Base-by-base conservation (phyloP, 1,284 basidiomycete species). In the Anthracocystis walkeri region DNA sequence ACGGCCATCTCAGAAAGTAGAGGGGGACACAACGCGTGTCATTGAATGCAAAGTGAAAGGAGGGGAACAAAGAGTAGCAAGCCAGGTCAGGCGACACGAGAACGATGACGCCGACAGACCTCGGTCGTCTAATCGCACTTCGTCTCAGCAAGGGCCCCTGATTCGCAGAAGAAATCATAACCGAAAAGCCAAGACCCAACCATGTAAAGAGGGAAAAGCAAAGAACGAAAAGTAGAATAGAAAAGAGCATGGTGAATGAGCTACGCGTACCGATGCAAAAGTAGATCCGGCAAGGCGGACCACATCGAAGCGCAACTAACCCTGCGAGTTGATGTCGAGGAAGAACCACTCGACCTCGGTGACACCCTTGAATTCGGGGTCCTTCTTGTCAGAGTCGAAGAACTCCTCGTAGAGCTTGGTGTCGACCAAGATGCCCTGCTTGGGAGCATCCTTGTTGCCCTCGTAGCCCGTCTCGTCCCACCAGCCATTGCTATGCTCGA, bases 321-420 rank as follows among this genome's bases (percentile, higher is more conserved):
- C 44, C 11, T 46, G 0, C n/a, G 62, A 66, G 72, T 75, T 75
- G 63, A 75, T 53, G 66, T 75, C 72, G 63, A 62, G 59, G 59
- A 69, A 75, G 72, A 75, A 75, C 72, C 72, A 75, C 40, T 69
- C 66, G 50, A 63, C 60, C 11, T 49, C 16, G 16, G 14, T 8
- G 27, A 35, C 16, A 10, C 10, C n/a, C 38, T 40, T 42, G n/a
- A 41, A 42, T 56, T 29, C 56, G 29, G 33, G 23, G 48, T 41
- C 42, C 25, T 64, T 23, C n/a, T 62, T n/a, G 35, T n/a, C 21
- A 51, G 57, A 53, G 60, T 62, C 40, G 54, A 67, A 50, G 57
- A 72, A 65, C 61, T 71, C 25, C 14, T 21, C 23, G 64, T 55
- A 72, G 27, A 76, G 49, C n/a, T 56, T 38, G 14, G 42, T 54